A percentile compares a stretch with the other conserved stretches of the same genome.
phyloP scores from a whole-genome alignment of 768 basidiomycete genomes.

The Neoboletus magnificus region DNA sequence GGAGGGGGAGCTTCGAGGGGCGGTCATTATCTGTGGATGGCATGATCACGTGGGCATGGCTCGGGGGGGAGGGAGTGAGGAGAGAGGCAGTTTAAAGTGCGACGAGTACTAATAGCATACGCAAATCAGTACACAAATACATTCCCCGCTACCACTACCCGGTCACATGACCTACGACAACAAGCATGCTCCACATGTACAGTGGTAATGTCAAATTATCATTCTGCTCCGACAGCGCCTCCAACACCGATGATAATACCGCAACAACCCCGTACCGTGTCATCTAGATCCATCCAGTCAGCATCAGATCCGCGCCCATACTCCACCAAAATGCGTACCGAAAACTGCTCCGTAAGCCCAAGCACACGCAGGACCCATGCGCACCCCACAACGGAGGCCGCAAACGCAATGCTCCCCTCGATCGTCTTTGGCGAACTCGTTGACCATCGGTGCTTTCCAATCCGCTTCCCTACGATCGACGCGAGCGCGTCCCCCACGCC shows the following conservation, averaged over 20 bases:
- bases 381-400: constrained; percentile 60
- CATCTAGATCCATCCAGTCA: constrained; percentile 46
- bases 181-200: constrained; percentile 90
- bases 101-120: background rate
- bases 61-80: background rate
- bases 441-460: constrained; percentile 84
- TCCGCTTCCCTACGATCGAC: constrained; percentile 84
- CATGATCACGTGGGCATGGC: constrained; percentile 28
- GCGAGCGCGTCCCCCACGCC: constrained; percentile 95
- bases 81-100: background rate
- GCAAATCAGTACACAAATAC: background rate
- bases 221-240: constrained; percentile 93
- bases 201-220: constrained; percentile 97
- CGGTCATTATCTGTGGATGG: constrained; percentile 23
- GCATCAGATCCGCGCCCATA: constrained; percentile 2
- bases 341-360: constrained; percentile 71
- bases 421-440: constrained; percentile 81
- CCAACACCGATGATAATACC: constrained; percentile 67
- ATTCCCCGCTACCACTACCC: constrained; percentile 21
- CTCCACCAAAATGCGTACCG: constrained; percentile 47
- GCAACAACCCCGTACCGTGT: constrained; percentile 62
- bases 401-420: constrained; percentile 87
- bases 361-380: constrained; percentile 69
- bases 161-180: constrained; percentile 44
- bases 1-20: constrained; percentile 8